These are phyloP conservation scores for Vigna trinervia DNA, from an alignment of 306 rosid species.

Conservation along the genomic window DNA sequence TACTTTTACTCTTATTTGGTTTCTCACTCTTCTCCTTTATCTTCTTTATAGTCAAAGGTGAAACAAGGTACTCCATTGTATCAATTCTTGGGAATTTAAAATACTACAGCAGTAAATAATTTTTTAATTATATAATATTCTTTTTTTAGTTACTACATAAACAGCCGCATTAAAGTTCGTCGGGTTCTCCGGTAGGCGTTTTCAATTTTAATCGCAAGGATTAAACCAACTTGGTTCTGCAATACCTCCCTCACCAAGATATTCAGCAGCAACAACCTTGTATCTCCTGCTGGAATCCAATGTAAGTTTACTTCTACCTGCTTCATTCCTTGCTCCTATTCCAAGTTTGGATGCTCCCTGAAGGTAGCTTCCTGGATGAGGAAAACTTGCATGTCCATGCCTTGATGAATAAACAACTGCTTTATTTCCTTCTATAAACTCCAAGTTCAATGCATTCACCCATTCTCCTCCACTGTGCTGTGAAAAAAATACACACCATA, in stretches of 20 bases:
- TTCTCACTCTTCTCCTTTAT: no score
- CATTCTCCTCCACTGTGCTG: slow-evolving; percentile 31
- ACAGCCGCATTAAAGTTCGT: no score
- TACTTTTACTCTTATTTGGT: no score
- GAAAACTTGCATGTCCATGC: slow-evolving; percentile 76
- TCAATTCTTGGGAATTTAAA: no score
- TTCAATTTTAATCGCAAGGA: no score
- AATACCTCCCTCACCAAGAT: not conserved
- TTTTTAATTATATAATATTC: no score
- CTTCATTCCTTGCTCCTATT: slow-evolving; percentile 71
- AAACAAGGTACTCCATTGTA: no score
- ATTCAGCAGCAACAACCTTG: slow-evolving; percentile 12
- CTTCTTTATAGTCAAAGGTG: no score
- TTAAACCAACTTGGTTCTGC: slow-evolving; percentile 72
- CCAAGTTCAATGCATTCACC: not conserved
- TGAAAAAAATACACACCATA: slow-evolving; percentile 22
- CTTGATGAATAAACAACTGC: slow-evolving; percentile 69
- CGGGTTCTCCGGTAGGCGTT: no score
- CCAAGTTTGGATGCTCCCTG: slow-evolving; percentile 72
- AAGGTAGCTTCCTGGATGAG: slow-evolving; percentile 75
- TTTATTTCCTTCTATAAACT: slow-evolving; percentile 14
- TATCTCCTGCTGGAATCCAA: slow-evolving; percentile 24
- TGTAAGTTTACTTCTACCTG: slow-evolving; percentile 51
- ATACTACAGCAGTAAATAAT: no score
- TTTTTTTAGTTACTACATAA: no score